Evolutionary conservation across 176 grass and related monocot genomes (phyloP), one percentile per base, ranked within the genome.

Genomic region (Triticum urartu): DNA sequence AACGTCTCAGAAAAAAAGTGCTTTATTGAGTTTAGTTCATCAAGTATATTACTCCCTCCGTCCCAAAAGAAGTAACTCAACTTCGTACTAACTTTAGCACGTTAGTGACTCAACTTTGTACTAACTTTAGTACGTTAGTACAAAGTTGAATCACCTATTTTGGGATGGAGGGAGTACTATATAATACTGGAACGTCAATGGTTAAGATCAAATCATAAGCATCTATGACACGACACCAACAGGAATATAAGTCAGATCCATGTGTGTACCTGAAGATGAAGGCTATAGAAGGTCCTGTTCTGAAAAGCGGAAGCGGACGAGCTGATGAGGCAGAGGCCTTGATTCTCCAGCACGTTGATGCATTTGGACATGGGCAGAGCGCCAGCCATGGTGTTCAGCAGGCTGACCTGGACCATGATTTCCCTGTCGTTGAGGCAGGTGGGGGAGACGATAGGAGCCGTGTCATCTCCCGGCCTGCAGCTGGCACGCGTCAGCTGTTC

Each of bases 361-460:
- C 87, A 87, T 63, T 84, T 94, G 73, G 90, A 91, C 62, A 91
- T 87, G 42, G 92, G 78, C 64, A 92, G 42, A 36, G 56, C 21
- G 33, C 56, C 36, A 3, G 67, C 68, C 64, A 75, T 83, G 84
- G 66, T 89, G 73, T 60, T 88, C 15, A 84, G 28, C 12, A 88
- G 56, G 85, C 91, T 91, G 68, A 97, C 81, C 59, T 94, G 92
- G 79, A 97, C 87, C 90, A 97, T 97, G 79, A 97, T 88, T 66
- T 97, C 95, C 38, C 43, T 89, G 71, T 89, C 77, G 20, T 76
- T 87, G 28, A 97, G 69, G 65, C 87, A 91, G 30, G 89, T 91
- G 14, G 87, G 91, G 43, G 91, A 92, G 45, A 95, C 91, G 32
- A 89, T 18, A 4, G 87, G 91, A 71, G 72, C 12, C 20, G 79